Evolutionary conservation across 345 rosid species (phyloP), one percentile per base, ranked within the genome.

Genomic region (Moricandia arvensis): DNA sequence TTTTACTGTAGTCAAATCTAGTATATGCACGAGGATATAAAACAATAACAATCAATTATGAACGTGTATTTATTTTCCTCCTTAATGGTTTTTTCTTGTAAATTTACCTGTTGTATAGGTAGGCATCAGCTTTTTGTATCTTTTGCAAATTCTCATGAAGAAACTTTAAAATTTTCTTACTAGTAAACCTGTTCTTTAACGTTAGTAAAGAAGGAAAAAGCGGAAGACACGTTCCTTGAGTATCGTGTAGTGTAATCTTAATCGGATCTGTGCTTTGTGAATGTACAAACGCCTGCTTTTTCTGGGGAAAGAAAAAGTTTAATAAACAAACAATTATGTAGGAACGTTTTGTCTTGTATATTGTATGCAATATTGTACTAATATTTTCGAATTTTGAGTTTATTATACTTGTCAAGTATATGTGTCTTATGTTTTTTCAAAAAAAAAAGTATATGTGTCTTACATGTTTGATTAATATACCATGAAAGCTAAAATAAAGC

Each of bases 211-310:
- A 66, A 18, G 1, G 4, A 45, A 66, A 66, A 72, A 59, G 38
- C 72, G 72, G 26, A 72, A 78, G 37, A 72, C 78, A 78, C 65
- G 70, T 67, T 78, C 78, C 66, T 78, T 67, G 81, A 72, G 51
- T 73, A 67, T 67, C 64, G 81, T 67, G 81, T 47, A 61, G 26
- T 30, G 60, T 78, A 41, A 78, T 61, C 81, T 68, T 68, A 73
- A 21, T 79, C 62, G 71, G 78, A 73, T 79, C 21, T 72, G 6
- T 71, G 24, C 70, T 72, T 51, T 78, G 64, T 59, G 38, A 61
- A 60, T 78, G 6, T 78, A 67, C 74, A 78, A 72, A 8, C 43
- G 51, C 12, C 21, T 47, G 58, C 38, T 49, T 72, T 64, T 71
- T 41, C n/a, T 31, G n/a, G 69, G 57, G 29, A 49, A 72, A 66